phyloP scores from a whole-genome alignment of 495 filamentous ascomycete species.

The Penicillium paradoxum region DNA sequence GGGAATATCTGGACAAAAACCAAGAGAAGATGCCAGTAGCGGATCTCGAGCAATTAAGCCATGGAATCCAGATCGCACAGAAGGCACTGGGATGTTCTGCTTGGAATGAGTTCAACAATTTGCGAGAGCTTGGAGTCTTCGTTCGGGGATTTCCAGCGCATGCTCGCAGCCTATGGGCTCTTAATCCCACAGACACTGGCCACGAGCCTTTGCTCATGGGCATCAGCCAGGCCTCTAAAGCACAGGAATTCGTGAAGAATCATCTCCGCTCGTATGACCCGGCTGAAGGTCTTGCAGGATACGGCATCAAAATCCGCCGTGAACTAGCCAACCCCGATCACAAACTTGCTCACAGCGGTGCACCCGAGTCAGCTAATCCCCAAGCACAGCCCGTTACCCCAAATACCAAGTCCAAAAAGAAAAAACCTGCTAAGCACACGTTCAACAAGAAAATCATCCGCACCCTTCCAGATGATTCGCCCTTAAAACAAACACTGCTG shows the following conservation, averaged over 20 bases:
- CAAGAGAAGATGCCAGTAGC: conserved; percentile 47
- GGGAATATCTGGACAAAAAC: conserved; percentile 56
- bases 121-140: conserved; percentile 75
- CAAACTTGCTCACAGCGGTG: conserved; percentile 8
- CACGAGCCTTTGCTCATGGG: conserved; percentile 44
- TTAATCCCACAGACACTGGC: conserved; percentile 39
- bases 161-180: conserved; percentile 56
- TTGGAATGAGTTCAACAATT: conserved; percentile 60
- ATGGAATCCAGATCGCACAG: conserved; percentile 60
- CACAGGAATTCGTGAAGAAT: conserved; percentile 55
- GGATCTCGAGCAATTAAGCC: conserved; percentile 56
- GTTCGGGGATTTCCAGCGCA: conserved; percentile 53
- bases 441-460: conserved; percentile 31
- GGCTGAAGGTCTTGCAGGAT: conserved; percentile 44
- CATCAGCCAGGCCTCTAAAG: conserved; percentile 51
- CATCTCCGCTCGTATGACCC: conserved; percentile 46
- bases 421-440: conserved; percentile 30
- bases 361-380: conserved; percentile 11
- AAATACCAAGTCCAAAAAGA: conserved; percentile 24
- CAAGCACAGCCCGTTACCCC: conserved; percentile 11
- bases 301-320: conserved; percentile 39
- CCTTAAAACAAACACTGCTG: conserved; percentile 57
- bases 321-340: conserved; percentile 26
- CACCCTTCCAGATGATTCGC: conserved; percentile 41
- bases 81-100: conserved; percentile 51